A percentile compares a stretch with the other conserved stretches of the same genome.
Evolutionary conservation across 1,284 basidiomycete species (phyloP).

Genomic region (Trametes sp.): DNA sequence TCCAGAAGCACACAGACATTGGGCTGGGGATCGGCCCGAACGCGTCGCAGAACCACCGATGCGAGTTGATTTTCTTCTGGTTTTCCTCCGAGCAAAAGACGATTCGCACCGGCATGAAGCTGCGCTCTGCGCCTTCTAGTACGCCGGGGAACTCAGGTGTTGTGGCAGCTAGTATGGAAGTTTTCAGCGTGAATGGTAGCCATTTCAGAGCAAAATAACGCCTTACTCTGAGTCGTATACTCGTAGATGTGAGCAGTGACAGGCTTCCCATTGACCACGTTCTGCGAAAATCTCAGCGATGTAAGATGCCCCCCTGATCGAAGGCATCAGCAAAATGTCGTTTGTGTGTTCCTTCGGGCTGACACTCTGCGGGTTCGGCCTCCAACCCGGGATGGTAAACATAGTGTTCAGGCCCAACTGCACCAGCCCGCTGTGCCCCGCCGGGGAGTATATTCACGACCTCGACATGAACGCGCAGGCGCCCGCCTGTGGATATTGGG

Average conservation of each 20-base stretch:
- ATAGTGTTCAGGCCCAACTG: background rate
- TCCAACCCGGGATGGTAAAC: background rate
- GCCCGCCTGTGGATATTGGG: too few relatives aligned
- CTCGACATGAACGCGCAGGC: slow-evolving; percentile 7
- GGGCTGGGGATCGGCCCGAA: slow-evolving; percentile 81
- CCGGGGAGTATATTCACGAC: slow-evolving; percentile 1
- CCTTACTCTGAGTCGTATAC: slow-evolving; percentile 87
- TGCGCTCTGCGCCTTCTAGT: slow-evolving; percentile 85
- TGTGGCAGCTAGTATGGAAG: too few relatives aligned
- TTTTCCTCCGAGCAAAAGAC: slow-evolving; percentile 96
- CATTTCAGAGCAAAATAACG: slow-evolving; percentile 14
- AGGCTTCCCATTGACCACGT: slow-evolving; percentile 84
- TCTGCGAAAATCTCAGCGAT: slow-evolving; percentile 49
- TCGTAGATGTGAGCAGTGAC: slow-evolving; percentile 96
- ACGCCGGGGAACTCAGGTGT: too few relatives aligned
- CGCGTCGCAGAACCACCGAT: slow-evolving; percentile 93
- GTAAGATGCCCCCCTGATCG: too few relatives aligned
- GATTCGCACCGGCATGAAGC: slow-evolving; percentile 88
- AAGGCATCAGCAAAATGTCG: background rate
- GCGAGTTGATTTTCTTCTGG: slow-evolving; percentile 94
- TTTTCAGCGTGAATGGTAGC: slow-evolving; percentile 26
- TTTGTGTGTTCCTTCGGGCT: slow-evolving; percentile 10
- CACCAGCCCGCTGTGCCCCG: background rate
- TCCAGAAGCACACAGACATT: slow-evolving; percentile 96
- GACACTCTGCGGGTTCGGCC: slow-evolving; percentile 1